These are phyloP conservation scores for Chrysanthemum seticuspe DNA, from an alignment of 129 eudicot genomes.

Conservation along the genomic window DNA sequence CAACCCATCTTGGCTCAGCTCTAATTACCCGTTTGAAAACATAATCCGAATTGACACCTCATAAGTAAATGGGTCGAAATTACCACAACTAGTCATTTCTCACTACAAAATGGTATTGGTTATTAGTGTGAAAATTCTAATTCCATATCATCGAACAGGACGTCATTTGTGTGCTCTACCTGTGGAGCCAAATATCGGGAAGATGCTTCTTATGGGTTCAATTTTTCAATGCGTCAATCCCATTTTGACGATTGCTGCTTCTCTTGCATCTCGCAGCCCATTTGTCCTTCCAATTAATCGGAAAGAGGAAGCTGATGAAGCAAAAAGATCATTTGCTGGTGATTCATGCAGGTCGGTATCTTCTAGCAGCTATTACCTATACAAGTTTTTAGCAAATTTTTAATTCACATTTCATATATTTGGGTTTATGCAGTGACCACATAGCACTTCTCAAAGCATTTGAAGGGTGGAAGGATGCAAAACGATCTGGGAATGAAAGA, in stretches of 20 bases:
- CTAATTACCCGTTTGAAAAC: neutral
- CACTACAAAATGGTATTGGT: neutral
- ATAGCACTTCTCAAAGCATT: slow-evolving; percentile 94
- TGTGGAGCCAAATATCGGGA: slow-evolving; percentile 95
- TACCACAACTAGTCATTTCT: neutral
- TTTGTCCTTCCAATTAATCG: slow-evolving; percentile 90
- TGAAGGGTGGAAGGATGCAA: slow-evolving; percentile 94
- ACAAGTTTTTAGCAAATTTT: neutral
- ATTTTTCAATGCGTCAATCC: slow-evolving; percentile 93
- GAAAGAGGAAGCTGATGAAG: slow-evolving; percentile 96
- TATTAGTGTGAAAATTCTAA: neutral
- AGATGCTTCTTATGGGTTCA: slow-evolving; percentile 98
- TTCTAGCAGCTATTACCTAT: slow-evolving; percentile 13
- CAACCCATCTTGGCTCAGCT: neutral
- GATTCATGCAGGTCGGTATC: slow-evolving; percentile 86
- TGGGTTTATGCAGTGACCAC: slow-evolving; percentile 70
- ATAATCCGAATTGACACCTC: neutral
- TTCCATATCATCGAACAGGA: slow-evolving; percentile 44
- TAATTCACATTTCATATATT: slow-evolving; percentile 2
- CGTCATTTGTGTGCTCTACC: slow-evolving; percentile 93
- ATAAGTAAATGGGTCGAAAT: neutral
- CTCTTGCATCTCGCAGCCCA: slow-evolving; percentile 90
- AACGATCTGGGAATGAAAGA: slow-evolving; percentile 66
- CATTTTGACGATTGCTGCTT: slow-evolving; percentile 86
- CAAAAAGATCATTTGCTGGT: slow-evolving; percentile 96